phyloP scores from a whole-genome alignment of 106 monocot species.

The Dactylorhiza incarnata region DNA sequence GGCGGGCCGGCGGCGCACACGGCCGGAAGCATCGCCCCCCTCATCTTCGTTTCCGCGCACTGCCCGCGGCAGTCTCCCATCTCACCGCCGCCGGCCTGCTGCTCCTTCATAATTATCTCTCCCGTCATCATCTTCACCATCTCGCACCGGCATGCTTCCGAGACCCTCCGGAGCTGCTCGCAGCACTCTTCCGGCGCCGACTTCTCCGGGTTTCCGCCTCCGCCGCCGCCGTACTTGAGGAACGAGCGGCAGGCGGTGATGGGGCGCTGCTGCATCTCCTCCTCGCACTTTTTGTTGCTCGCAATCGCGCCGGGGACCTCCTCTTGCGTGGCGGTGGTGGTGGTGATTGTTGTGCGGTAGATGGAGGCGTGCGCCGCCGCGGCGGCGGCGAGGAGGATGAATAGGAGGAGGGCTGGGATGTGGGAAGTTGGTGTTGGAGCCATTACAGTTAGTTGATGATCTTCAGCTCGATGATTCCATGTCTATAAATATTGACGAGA shows the following conservation, averaged over 20 bases:
- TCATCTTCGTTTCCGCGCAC: conserved; percentile 7
- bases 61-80: neutral
- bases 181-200: conserved; percentile 5
- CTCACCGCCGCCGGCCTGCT: neutral
- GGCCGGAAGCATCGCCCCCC: neutral
- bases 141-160: conserved; percentile 2
- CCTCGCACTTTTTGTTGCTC: neutral
- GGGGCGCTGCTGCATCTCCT: neutral
- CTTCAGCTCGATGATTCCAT: neutral
- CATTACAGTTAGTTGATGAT: neutral
- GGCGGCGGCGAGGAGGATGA: neutral
- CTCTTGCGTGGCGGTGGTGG: no score
- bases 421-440: neutral
- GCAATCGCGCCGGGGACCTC: neutral
- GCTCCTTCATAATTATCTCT: neutral
- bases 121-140: neutral
- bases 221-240: neutral
- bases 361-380: neutral
- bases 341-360: no score
- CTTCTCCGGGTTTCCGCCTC: neutral
- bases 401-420: neutral
- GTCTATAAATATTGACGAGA: neutral
- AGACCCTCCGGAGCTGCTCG: conserved; percentile 3
- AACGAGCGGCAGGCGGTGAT: conserved; percentile 4
- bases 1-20: neutral